Conservation (phyloP, 2,329 filamentous ascomycete genomes). For the Apiospora kogelbergensis region DNA sequence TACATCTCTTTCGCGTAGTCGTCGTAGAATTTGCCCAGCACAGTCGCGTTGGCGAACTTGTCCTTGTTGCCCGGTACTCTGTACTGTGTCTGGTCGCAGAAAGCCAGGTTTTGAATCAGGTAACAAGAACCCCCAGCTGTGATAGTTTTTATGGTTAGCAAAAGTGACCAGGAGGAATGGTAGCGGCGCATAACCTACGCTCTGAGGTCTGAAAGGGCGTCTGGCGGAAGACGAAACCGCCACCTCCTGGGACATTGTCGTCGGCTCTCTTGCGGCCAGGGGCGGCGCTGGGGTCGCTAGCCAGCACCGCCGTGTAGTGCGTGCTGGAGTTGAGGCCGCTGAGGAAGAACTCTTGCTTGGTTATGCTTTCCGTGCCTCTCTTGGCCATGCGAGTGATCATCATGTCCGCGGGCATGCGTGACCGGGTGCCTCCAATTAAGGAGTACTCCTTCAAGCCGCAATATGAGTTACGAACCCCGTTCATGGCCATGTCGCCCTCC, state of each 20-base stretch:
- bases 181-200: conserved; percentile 49
- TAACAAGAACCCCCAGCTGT: conserved; percentile 55
- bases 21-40: conserved; percentile 76
- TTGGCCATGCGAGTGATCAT: conserved; percentile 67
- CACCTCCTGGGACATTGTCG: conserved; percentile 62
- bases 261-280: conserved; percentile 46
- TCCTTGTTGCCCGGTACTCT: conserved; percentile 80
- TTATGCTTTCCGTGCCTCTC: conserved; percentile 63
- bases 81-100: conserved; percentile 87
- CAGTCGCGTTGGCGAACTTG: conserved; percentile 57
- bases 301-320: conserved; percentile 72
- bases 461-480: conserved; percentile 75
- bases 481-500: conserved; percentile 55
- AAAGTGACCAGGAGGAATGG: background rate
- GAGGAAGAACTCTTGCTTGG: conserved; percentile 88
- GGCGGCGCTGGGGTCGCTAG: conserved; percentile 46
- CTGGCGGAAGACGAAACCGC: conserved; percentile 70
- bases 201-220: conserved; percentile 78
- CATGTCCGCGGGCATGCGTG: conserved; percentile 34
- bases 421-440: conserved; percentile 52
- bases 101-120: conserved; percentile 81
- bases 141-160: conserved; percentile 4
- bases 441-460: conserved; percentile 74
- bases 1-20: conserved; percentile 68
- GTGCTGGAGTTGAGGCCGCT: conserved; percentile 71